These are phyloP conservation scores for Schizosaccharomyces versatilis DNA, from an alignment of 1,139 yeast species.

Conservation along the genomic window DNA sequence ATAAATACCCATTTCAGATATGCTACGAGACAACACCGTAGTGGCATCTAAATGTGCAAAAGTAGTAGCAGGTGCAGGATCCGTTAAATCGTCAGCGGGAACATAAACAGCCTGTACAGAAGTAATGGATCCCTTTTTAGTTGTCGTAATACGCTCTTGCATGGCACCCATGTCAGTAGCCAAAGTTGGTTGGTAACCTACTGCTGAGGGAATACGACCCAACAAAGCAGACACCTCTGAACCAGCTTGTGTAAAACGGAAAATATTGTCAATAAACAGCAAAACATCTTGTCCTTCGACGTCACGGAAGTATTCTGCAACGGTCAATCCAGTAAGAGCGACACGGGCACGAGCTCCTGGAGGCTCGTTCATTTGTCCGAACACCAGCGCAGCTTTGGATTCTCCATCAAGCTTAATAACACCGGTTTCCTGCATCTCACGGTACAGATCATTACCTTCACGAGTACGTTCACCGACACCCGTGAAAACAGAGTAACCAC, in stretches of 20 bases:
- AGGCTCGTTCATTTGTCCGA: slow-evolving; percentile 99
- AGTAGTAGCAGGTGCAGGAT: slow-evolving; percentile 99
- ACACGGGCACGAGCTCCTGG: slow-evolving; percentile 99
- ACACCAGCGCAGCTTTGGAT: slow-evolving; percentile 96
- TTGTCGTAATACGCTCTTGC: slow-evolving; percentile 99
- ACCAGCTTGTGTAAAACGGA: slow-evolving; percentile 99
- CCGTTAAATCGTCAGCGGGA: slow-evolving; percentile 99
- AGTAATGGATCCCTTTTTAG: slow-evolving; percentile 98
- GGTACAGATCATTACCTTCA: slow-evolving; percentile 99
- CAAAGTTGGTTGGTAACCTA: slow-evolving; percentile 99
- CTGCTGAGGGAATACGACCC: slow-evolving; percentile 99
- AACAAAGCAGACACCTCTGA: slow-evolving; percentile 98
- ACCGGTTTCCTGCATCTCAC: slow-evolving; percentile 99
- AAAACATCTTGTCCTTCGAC: slow-evolving; percentile 99
- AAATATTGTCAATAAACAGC: slow-evolving; percentile 97
- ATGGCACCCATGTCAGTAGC: slow-evolving; percentile 99
- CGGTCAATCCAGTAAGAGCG: slow-evolving; percentile 97
- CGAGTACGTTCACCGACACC: slow-evolving; percentile 99
- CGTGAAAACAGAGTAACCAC: slow-evolving; percentile 99
- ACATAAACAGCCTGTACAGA: slow-evolving; percentile 99
- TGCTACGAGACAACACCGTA: slow-evolving; percentile 98
- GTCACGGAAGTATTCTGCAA: slow-evolving; percentile 99
- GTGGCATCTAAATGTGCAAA: slow-evolving; percentile 99
- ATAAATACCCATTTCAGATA: slow-evolving; percentile 98
- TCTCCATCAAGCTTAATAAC: slow-evolving; percentile 98